Conservation (phyloP, 148 eudicot species). For the Pharnaceum exiguum region DNA sequence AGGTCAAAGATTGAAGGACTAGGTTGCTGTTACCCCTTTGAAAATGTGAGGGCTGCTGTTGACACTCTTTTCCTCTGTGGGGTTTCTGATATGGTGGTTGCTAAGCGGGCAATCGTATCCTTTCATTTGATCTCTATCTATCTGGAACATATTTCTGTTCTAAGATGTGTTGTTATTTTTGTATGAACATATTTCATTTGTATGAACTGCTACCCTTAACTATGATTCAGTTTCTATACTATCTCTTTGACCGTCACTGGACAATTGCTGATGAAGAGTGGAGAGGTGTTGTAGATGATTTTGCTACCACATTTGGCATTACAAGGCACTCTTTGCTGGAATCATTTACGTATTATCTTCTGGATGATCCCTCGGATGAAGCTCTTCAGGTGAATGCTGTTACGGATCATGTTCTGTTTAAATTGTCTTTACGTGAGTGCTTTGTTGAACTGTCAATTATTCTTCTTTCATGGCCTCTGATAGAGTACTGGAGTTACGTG, state of each 20-base stretch:
- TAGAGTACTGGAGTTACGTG: no score
- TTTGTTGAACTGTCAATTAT: neutral
- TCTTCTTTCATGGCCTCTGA: neutral
- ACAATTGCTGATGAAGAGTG: constrained; percentile 63
- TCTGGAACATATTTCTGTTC: neutral
- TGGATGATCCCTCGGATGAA: constrained; percentile 77
- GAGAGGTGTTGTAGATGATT: constrained; percentile 74
- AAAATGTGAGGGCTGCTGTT: constrained; percentile 71
- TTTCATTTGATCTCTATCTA: constrained; percentile 14
- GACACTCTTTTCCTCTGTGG: constrained; percentile 82
- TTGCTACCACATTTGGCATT: constrained; percentile 78
- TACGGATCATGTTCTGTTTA: neutral
- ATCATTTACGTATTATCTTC: constrained; percentile 80
- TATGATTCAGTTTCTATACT: constrained; percentile 65
- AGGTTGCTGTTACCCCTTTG: constrained; percentile 82
- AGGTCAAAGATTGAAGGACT: constrained; percentile 62
- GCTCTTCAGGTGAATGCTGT: constrained; percentile 67
- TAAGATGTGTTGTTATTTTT: no score
- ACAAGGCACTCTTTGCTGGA: constrained; percentile 77
- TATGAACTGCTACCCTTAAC: constrained; percentile 31
- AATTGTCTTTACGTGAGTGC: neutral
- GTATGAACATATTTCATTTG: constrained; percentile 1
- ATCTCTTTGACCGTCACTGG: constrained; percentile 91
- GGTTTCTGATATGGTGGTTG: constrained; percentile 79
- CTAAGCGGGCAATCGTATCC: constrained; percentile 98